Evolutionary conservation across 192 early-diverging fungal species (phyloP).

Genomic region (Coemansia umbellata): DNA sequence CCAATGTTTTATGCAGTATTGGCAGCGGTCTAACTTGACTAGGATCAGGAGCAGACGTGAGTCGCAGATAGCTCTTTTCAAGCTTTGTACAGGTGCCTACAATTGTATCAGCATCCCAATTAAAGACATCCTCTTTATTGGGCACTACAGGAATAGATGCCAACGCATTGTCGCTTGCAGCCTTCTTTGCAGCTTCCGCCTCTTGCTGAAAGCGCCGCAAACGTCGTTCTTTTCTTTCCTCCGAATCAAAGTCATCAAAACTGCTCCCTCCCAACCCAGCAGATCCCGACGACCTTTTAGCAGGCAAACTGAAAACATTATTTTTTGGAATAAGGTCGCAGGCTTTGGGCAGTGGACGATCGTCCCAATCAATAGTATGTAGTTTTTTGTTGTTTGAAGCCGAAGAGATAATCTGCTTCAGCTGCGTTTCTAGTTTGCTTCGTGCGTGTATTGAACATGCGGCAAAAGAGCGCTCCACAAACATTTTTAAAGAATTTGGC

Average conservation of each 20-base stretch:
- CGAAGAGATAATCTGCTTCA: slow-evolving; percentile 44
- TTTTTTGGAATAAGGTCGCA: slow-evolving; percentile 10
- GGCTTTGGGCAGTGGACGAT: slow-evolving; percentile 40
- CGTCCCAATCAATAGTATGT: slow-evolving; percentile 30
- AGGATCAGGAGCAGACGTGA: slow-evolving; percentile 92
- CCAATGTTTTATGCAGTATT: slow-evolving; percentile 72
- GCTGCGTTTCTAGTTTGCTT: slow-evolving; percentile 29
- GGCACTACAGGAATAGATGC: slow-evolving; percentile 29
- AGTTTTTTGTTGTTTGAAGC: slow-evolving; percentile 45
- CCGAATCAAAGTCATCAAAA: slow-evolving; percentile 36
- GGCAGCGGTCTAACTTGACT: slow-evolving; percentile 85
- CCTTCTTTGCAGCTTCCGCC: slow-evolving; percentile 25
- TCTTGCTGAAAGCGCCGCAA: slow-evolving; percentile 41
- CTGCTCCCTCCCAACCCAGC: not conserved
- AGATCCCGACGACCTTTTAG: slow-evolving; percentile 19
- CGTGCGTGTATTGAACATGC: slow-evolving; percentile 18
- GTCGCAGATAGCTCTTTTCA: slow-evolving; percentile 91
- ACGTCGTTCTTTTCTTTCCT: slow-evolving; percentile 38
- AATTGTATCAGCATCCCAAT: slow-evolving; percentile 81
- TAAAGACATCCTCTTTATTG: slow-evolving; percentile 58
- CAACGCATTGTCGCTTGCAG: slow-evolving; percentile 13
- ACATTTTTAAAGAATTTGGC: slow-evolving; percentile 30
- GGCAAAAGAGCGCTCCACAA: slow-evolving; percentile 49
- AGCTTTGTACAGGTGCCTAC: slow-evolving; percentile 80
- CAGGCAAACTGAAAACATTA: not conserved